These are phyloP conservation scores for Pseudocercospora pini-densiflorae DNA, from an alignment of 2,329 filamentous ascomycete genomes.

Conservation along the genomic window DNA sequence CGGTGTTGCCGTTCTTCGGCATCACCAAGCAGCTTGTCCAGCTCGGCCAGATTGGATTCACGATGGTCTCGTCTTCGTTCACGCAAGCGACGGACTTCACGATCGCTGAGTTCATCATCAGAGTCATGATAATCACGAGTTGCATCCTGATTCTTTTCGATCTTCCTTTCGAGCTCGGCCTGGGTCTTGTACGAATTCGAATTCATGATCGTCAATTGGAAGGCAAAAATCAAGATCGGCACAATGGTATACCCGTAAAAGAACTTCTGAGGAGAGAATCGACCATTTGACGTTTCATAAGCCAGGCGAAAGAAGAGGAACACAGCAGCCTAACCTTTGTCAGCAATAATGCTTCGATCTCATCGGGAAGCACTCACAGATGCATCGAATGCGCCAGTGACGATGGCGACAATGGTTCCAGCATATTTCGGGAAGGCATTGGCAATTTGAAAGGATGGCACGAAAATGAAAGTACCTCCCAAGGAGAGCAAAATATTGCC, in stretches of 20 bases:
- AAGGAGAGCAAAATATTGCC: conserved; percentile 55
- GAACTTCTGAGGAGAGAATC: conserved; percentile 52
- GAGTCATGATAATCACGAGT: conserved; percentile 56
- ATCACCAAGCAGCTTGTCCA: conserved; percentile 70
- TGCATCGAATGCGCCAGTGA: conserved; percentile 57
- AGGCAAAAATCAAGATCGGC: conserved; percentile 48
- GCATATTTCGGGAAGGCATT: conserved; percentile 56
- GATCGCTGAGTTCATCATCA: conserved; percentile 60
- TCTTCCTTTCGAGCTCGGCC: conserved; percentile 81
- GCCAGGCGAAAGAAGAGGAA: conserved; percentile 55
- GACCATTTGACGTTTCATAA: conserved; percentile 48
- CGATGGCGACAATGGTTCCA: conserved; percentile 52
- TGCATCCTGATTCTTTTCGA: conserved; percentile 68
- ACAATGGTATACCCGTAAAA: conserved; percentile 54
- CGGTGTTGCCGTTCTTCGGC: conserved; percentile 62
- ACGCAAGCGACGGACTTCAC: conserved; percentile 62
- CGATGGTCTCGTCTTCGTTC: conserved; percentile 60
- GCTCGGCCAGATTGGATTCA: conserved; percentile 69
- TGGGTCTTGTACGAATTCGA: conserved; percentile 57
- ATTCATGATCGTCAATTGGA: conserved; percentile 54
- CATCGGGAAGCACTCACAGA: conserved; percentile 32
- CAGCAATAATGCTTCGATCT: neutral
- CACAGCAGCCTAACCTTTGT: conserved; percentile 43
- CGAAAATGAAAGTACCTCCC: conserved; percentile 56
- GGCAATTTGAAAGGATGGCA: conserved; percentile 56